Evolutionary conservation across 768 basidiomycete genomes (phyloP).

Genomic region (Symmetrospora coprosmae): DNA sequence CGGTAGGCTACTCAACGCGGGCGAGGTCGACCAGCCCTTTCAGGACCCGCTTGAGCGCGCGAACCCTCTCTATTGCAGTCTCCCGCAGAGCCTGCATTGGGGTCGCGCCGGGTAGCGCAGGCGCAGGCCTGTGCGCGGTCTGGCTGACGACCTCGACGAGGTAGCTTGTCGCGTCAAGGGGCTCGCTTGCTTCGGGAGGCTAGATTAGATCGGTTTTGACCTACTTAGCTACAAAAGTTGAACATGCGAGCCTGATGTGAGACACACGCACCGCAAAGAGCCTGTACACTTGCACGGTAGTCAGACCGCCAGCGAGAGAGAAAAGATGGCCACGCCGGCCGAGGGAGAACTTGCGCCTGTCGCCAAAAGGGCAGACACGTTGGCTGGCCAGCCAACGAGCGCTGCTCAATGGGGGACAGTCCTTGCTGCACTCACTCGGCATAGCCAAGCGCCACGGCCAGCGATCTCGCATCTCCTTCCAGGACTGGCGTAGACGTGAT

Average conservation of each 20-base stretch:
- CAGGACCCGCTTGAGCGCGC: background rate
- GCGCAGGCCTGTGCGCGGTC: background rate
- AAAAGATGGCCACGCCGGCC: background rate
- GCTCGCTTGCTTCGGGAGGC: background rate
- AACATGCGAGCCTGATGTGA: no score
- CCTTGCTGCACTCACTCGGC: background rate
- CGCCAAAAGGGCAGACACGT: background rate
- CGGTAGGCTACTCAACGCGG: constrained; percentile 6
- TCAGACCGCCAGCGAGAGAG: background rate
- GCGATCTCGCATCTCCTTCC: constrained; percentile 1
- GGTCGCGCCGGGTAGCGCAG: background rate
- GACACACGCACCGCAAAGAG: background rate
- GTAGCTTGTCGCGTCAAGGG: background rate
- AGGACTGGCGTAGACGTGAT: background rate
- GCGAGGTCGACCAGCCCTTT: constrained; percentile 11
- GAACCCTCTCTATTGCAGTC: background rate
- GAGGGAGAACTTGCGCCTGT: background rate
- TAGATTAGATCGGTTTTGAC: no score
- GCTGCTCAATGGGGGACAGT: no score
- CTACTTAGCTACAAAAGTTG: no score
- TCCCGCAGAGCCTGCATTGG: constrained; percentile 10
- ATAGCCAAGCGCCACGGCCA: constrained; percentile 7
- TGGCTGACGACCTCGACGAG: background rate
- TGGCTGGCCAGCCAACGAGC: background rate
- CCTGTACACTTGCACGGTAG: background rate